Base-by-base conservation (phyloP, 2,329 filamentous ascomycete genomes). In the Byssoonygena ceratinophila region DNA sequence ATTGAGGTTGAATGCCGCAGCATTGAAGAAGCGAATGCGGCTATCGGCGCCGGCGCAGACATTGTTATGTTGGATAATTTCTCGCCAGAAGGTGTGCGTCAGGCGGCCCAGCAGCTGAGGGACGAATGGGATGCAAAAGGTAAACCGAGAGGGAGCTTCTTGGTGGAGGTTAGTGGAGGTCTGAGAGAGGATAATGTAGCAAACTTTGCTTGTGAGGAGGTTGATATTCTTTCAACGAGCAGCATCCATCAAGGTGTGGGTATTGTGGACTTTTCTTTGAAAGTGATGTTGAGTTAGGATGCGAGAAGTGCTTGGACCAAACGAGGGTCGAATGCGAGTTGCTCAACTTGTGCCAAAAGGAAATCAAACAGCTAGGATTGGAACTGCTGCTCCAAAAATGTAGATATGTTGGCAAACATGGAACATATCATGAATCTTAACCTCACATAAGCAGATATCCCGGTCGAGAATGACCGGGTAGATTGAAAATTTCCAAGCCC, bases 31-130 rank as follows among this genome's bases (percentile, higher is more conserved):
- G 92, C 92, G 0, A 83, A 96, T 66, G 88, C 94, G 70, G 92
- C 92, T 0, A 90, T 96, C 61, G 80, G 74, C 2, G 91, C 91
- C 0, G 92, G 92, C 0, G 92, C 92, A 0, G 91, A 98, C 67
- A 83, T 98, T 18, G 83, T 98, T 56, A 98, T 98, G 92, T 73
- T 98, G 55, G 92, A 98, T 67, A 98, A 98, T 68, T 98, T 97
- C 65, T 83, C 81, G 0, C 82, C 84, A 0, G 83, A 87, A 1
- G 87, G 83, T 0, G 83, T 96, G 57, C 83, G 82, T 65, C 69
- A 77, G 7, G 88, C 88, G 0, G 87, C 91, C 12, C 77, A 71
- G 64, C 82, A 78, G 60, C 67, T 98, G 58, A 94, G 91, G 72
- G 76, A 85, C 63, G 80, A 82, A 59, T 97, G 88, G 87, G 79